Conservation (phyloP, 345 rosid species). For the Linum usitatissimum region DNA sequence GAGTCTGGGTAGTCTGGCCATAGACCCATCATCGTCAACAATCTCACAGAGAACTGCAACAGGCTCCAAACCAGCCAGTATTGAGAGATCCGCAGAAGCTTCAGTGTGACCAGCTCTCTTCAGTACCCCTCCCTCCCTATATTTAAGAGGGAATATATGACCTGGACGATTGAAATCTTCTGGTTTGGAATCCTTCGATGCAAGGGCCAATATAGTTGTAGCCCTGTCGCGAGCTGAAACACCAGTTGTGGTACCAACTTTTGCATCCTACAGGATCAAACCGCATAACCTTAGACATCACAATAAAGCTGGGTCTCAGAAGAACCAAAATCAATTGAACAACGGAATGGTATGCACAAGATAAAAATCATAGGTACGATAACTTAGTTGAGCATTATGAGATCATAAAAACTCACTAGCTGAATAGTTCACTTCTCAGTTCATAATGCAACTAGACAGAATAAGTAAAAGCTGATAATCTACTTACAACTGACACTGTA, state of each 20-base stretch:
- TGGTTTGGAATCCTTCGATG: slow-evolving; percentile 69
- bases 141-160: slow-evolving; percentile 73
- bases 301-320: background rate
- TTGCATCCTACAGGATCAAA: slow-evolving; percentile 55
- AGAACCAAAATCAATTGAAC: background rate
- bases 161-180: slow-evolving; percentile 86
- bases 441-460: background rate
- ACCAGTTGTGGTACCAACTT: slow-evolving; percentile 82
- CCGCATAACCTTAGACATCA: background rate
- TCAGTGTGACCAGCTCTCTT: slow-evolving; percentile 95
- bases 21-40: slow-evolving; percentile 85
- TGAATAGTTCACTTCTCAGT: background rate
- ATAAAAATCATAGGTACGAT: background rate
- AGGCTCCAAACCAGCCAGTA: slow-evolving; percentile 74
- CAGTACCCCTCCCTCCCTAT: slow-evolving; percentile 79
- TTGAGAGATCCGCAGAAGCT: slow-evolving; percentile 78
- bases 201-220: slow-evolving; percentile 62
- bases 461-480: background rate
- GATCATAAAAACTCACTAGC: background rate
- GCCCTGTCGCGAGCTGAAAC: slow-evolving; percentile 87
- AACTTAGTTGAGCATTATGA: background rate
- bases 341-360: slow-evolving; percentile 1
- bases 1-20: slow-evolving; percentile 80
- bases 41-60: slow-evolving; percentile 72
- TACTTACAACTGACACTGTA: slow-evolving; percentile 86